A percentile compares a stretch with the other conserved stretches of the same genome.
phyloP scores from a whole-genome alignment of 176 grass and related monocot species.

The Carex pumila region DNA sequence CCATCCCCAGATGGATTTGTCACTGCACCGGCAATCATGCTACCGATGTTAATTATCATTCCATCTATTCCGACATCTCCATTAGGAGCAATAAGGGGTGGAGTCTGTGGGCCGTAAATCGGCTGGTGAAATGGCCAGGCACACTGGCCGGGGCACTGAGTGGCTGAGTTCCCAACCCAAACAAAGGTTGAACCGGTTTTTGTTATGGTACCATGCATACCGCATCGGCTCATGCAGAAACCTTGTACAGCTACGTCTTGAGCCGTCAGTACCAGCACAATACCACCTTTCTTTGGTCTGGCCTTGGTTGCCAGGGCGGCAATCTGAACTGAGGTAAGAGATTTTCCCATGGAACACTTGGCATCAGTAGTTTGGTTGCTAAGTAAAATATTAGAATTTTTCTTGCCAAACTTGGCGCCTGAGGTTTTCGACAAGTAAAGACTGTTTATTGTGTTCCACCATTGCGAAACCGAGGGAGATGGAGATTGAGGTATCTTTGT shows the following conservation, averaged over 20 bases:
- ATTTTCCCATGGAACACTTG: constrained; percentile 18
- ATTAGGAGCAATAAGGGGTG: constrained; percentile 23
- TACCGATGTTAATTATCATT: constrained; percentile 28
- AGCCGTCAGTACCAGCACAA: constrained; percentile 13
- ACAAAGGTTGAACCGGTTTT: constrained; percentile 6
- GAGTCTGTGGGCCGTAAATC: constrained; percentile 25
- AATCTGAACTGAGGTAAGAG: constrained; percentile 13
- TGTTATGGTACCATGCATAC: not conserved
- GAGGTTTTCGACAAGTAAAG: constrained; percentile 22
- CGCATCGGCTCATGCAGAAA: constrained; percentile 27
- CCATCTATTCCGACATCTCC: constrained; percentile 22
- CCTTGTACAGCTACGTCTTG: constrained; percentile 23
- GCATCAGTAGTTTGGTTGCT: not conserved
- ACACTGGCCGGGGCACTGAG: constrained; percentile 26
- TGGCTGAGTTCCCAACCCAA: constrained; percentile 33
- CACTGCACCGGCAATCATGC: constrained; percentile 25
- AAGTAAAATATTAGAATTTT: not conserved
- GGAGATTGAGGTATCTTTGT: not conserved
- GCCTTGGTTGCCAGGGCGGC: not conserved
- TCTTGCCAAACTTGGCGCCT: not conserved
- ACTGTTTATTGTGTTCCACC: constrained; percentile 16
- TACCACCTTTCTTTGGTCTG: not conserved
- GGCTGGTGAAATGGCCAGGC: constrained; percentile 32
- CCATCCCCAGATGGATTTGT: constrained; percentile 28
- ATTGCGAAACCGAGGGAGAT: constrained; percentile 14